Evolutionary conservation across 2,329 filamentous ascomycete species (phyloP).

Genomic region (Venturia carpophila): DNA sequence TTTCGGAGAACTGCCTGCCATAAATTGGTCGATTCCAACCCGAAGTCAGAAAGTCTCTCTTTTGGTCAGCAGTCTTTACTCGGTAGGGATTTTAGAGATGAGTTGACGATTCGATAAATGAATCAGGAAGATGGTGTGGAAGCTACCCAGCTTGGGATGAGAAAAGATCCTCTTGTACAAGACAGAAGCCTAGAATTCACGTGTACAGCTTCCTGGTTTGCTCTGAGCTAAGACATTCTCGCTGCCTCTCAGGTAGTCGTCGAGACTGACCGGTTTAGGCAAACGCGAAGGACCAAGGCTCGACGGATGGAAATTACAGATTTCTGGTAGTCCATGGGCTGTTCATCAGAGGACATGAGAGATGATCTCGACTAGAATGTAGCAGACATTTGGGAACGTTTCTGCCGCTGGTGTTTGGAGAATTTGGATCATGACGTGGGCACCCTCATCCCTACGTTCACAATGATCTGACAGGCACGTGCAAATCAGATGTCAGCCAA

Average conservation of each 20-base stretch:
- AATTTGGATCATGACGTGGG: too few relatives aligned
- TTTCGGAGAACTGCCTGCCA: neutral
- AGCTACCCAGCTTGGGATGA: neutral
- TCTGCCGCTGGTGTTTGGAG: neutral
- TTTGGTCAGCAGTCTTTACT: neutral
- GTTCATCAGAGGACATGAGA: neutral
- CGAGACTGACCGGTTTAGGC: slow-evolving; percentile 9
- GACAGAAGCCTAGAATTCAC: neutral
- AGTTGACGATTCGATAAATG: too few relatives aligned
- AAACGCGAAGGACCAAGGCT: neutral
- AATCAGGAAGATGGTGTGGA: neutral
- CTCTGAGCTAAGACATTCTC: neutral
- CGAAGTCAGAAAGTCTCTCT: neutral
- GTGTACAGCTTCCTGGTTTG: neutral
- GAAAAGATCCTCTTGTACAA: neutral
- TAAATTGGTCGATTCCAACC: neutral
- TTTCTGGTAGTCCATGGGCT: neutral
- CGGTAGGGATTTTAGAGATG: neutral
- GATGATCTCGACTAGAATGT: neutral
- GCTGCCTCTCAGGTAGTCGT: neutral
- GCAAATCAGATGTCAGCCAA: neutral
- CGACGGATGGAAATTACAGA: neutral
- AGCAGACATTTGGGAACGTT: neutral
- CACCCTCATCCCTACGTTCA: too few relatives aligned
- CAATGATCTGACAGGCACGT: too few relatives aligned